Base-by-base conservation (phyloP, 2,329 filamentous ascomycete genomes). In the Clonostachys rhizophaga region DNA sequence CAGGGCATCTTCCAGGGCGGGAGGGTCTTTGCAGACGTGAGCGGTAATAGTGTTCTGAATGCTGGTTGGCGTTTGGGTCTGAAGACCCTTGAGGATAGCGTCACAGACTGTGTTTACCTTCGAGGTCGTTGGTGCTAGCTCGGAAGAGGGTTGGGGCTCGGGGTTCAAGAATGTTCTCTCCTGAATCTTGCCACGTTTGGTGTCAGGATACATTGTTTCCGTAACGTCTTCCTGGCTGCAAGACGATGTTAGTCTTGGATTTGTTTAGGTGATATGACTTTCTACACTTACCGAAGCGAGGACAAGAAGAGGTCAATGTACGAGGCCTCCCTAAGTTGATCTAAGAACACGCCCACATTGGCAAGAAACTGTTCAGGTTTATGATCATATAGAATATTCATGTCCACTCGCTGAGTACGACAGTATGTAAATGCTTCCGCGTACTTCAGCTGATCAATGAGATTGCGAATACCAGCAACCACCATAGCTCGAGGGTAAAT, bases 301-400 rank as follows among this genome's bases (percentile, higher is more conserved):
- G 91, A 95, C 14, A 99, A 72, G 56, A 99, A 96, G 17, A 97
- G 75, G 61, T 99, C 94, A 50, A 97, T 86, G 53, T 89, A 87
- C 36, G 91, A 81, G 12, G 87, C 75, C 52, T 89, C 91, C 55
- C 86, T 83, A 39, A 99, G 75, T 63, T 99, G 91, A 16, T 90
- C 83, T 34, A 97, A 74, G 58, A 99, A 95, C 1, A 88, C 66
- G 1, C 76, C 74, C 11, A 96, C 79, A 53, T 84, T 88, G 5
- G 77, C 71, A 62, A 96, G 76, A 61, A 99, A 96, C 55, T 95
- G 88, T 36, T 84, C 76, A 0, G 92, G 90, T n/a, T 84, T 83
- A 66, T 97, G 89, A 60, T 99, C 94, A 59, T 95, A 92, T 3
- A 99, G 73, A 51, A 99, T 92, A 60, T 99, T 99, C 87, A 97